Percentiles rank a stretch among this genome's conserved stretches.
phyloP scores from a whole-genome alignment of 2,329 filamentous ascomycete species.

The Lachnellula cervina region DNA sequence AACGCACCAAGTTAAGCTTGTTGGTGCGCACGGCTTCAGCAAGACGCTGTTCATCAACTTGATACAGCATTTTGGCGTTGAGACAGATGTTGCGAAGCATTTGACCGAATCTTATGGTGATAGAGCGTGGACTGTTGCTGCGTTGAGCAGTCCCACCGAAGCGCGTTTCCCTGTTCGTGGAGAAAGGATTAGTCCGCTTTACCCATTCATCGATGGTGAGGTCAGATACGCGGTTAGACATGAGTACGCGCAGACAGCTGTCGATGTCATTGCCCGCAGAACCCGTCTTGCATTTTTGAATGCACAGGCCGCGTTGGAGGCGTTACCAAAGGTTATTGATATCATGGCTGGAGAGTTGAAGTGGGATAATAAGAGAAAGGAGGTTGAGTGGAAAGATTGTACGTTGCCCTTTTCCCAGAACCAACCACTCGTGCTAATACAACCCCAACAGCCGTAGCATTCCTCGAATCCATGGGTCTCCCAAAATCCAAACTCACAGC shows the following conservation, averaged over 20 bases:
- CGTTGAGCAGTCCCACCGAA: constrained; percentile 71
- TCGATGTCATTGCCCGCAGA: constrained; percentile 80
- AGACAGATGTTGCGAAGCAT: constrained; percentile 89
- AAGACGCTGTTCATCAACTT: constrained; percentile 92
- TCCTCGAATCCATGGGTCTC: constrained; percentile 62
- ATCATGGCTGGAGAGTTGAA: constrained; percentile 80
- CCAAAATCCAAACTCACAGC: constrained; percentile 53
- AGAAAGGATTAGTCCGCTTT: constrained; percentile 71
- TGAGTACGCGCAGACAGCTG: constrained; percentile 87
- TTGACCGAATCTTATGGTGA: constrained; percentile 85
- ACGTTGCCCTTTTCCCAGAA: constrained; percentile 32
- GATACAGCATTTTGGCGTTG: constrained; percentile 87
- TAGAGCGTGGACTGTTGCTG: constrained; percentile 84
- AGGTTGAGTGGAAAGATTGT: constrained; percentile 76
- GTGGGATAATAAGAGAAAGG: constrained; percentile 70
- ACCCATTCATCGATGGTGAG: constrained; percentile 90
- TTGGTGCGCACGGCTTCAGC: constrained; percentile 82
- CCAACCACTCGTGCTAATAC: neutral
- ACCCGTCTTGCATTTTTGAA: constrained; percentile 87
- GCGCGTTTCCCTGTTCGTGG: constrained; percentile 79
- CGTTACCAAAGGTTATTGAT: constrained; percentile 79
- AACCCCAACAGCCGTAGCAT: constrained; percentile 44
- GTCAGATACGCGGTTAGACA: constrained; percentile 81
- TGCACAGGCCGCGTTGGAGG: constrained; percentile 82
- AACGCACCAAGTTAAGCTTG: constrained; percentile 74